Evolutionary conservation across 345 rosid genomes (phyloP), one percentile per base, ranked within the genome.

Genomic region (Dovyalis caffra): DNA sequence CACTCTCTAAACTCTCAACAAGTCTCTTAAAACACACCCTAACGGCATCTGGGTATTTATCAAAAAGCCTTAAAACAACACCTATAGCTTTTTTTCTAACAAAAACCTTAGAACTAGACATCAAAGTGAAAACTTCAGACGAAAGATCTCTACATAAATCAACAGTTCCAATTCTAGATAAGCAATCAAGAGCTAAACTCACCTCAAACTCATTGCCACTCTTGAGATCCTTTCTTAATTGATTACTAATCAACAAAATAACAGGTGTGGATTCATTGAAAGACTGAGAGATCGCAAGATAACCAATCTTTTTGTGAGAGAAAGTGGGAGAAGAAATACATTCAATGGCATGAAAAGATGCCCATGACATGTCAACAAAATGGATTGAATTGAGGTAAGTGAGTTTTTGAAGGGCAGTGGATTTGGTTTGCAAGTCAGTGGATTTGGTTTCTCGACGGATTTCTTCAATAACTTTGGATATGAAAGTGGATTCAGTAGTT

Each of bases 111-210:
- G 90, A 87, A 76, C 88, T 89, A 21, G 87, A 82, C 82, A 95
- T 71, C 69, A 93, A 88, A 45, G 88, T 88, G 71, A 95, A 95
- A 57, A 93, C 83, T 82, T 95, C 99, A 14, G 92, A 77, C 4
- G 97, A 86, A 73, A 95, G 87, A 84, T 93, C 99, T 79, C 95
- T 82, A 84, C 93, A 93, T 37, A 95, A 85, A 90, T 95, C 99
- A 53, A 82, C 79, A 75, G 86, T 90, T 31, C 90, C 98, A 68
- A 93, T 86, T 75, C 85, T 84, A 29, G 92, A 85, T 43, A 95
- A 78, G 83, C 97, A 95, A 45, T 90, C 90, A 32, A 95, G 88
- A 47, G 99, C 92, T 26, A 93, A 80, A 87, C 91, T 87, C 23
- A 90, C 94, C 83, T 95, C 99, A 75, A 81, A 83, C 75, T 88